phyloP scores from a whole-genome alignment of 805 yeast genomes.

The Spencermartinsiella europaea region DNA sequence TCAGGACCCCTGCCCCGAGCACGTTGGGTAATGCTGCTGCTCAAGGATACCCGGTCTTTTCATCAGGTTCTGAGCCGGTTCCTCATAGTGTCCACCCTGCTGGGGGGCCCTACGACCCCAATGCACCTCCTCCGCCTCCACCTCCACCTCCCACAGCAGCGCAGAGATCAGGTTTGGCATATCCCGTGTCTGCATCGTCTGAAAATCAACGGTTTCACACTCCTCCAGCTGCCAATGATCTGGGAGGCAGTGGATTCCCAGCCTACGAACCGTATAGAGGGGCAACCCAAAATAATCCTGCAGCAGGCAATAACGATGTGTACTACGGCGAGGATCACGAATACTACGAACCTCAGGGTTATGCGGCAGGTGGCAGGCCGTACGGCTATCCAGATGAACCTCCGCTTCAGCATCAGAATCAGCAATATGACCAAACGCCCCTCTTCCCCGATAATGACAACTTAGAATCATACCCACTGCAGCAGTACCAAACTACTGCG shows the following conservation, averaged over 20 bases:
- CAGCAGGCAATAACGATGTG: not conserved
- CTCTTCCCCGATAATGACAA: not conserved
- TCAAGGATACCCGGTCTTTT: not conserved
- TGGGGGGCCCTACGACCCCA: not conserved
- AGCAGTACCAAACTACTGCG: slow-evolving; percentile 10
- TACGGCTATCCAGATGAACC: not conserved
- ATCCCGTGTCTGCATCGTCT: not conserved
- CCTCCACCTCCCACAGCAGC: not conserved
- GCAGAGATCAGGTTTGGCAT: not conserved
- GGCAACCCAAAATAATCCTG: too few species aligned
- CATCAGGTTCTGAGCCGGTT: not conserved
- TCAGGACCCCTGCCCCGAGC: not conserved
- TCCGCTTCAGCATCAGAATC: too few species aligned
- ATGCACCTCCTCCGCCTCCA: not conserved
- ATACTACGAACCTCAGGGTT: not conserved
- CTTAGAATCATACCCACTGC: slow-evolving; percentile 11
- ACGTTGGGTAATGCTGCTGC: not conserved
- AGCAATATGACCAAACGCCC: not conserved
- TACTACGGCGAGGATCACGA: not conserved
- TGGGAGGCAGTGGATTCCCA: not conserved
- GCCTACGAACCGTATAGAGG: not conserved
- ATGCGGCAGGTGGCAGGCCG: not conserved
- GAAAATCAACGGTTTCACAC: not conserved
- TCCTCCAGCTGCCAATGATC: not conserved
- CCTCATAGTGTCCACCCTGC: not conserved